Base-by-base conservation (phyloP, 495 filamentous ascomycete species). In the Penicillium macrosclerotiorum region DNA sequence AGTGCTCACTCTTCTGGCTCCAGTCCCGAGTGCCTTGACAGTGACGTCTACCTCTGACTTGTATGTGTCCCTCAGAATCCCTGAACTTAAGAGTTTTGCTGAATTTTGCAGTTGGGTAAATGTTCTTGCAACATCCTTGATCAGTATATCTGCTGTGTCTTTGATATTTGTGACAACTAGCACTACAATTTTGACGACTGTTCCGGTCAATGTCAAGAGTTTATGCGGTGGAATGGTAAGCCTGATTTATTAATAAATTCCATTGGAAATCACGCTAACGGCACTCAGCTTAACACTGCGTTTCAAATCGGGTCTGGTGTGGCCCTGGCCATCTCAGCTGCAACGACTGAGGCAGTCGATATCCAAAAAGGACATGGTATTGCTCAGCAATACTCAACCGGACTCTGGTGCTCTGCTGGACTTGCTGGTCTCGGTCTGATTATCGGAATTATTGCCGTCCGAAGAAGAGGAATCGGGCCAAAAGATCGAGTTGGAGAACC, bases 251-350 rank as follows among this genome's bases (percentile, higher is more conserved):
- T n/a, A 17, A 1, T 9, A 2, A 19, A 40, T 1, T 20, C 2
- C 8, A 4, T 2, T n/a, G 1, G 5, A 18, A 24, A 7, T 12
- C 5, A 18, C n/a, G 14, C 29, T 12, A 41, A 5, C 23, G 2
- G 2, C 4, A 6, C n/a, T 0, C 24, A 64, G 63, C 63, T 68
- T 4, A 68, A 68, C 41, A 68, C 65, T 14, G 63, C 65, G 42
- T 68, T 68, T 39, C 65, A 68, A 54, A 68, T 68, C 23, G 65
- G 65, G 17, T 68, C 65, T 20, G 65, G 65, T 11, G 62, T 66
- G 4, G 58, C 65, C 0, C 49, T 68, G 33, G 65, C 65, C 27
- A 66, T 68, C 24, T 68, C 65, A 0, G 63, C 65, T 3, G 65
- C 65, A 9, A 64, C 65, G 5, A 68, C 65, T 16, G 54, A 64